Conservation (phyloP, 164 flowering plant species). For the Platanus orientalis region DNA sequence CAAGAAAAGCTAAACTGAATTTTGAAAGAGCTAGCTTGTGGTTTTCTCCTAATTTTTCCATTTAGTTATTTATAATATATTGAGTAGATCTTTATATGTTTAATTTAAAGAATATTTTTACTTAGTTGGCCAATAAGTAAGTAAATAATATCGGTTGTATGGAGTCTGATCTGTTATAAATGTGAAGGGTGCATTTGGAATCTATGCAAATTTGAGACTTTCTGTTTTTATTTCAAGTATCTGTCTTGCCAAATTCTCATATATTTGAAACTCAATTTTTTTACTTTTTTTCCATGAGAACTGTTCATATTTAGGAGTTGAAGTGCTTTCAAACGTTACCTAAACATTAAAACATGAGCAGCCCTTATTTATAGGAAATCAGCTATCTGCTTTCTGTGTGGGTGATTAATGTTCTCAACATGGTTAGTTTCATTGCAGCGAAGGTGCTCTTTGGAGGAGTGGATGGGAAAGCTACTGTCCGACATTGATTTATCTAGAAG, state of each 20-base stretch:
- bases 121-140: too few species aligned
- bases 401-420: slow-evolving; percentile 26
- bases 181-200: too few species aligned
- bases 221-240: background rate
- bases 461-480: slow-evolving; percentile 84
- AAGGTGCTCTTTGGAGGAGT: slow-evolving; percentile 86
- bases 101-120: too few species aligned
- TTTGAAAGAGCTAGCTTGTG: too few species aligned
- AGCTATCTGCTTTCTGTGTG: background rate
- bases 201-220: too few species aligned
- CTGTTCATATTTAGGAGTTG: background rate
- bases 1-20: too few species aligned
- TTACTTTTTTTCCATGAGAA: background rate
- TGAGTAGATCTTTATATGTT: too few species aligned
- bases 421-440: slow-evolving; percentile 68
- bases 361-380: background rate
- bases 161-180: too few species aligned
- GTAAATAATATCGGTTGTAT: too few species aligned
- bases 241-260: background rate
- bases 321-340: background rate
- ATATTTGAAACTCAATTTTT: background rate
- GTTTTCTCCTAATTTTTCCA: too few species aligned
- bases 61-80: too few species aligned
- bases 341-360: background rate
- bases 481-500: slow-evolving; percentile 93